These are phyloP conservation scores for Fusarium xylarioides DNA, from an alignment of 2,329 filamentous ascomycete species.

Conservation along the genomic window DNA sequence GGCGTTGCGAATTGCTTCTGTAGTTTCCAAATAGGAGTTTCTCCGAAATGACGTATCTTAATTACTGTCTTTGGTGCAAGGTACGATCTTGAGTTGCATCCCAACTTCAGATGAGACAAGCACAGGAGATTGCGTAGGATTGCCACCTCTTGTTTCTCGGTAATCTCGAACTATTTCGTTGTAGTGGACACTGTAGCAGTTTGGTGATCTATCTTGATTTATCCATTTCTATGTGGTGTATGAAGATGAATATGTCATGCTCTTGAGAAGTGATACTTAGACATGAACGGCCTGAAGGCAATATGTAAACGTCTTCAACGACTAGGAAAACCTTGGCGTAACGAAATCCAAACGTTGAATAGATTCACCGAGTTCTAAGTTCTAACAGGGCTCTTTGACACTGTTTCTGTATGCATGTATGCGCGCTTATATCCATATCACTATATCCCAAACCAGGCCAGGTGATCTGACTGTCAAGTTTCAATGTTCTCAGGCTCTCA, in stretches of 20 bases:
- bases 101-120: background rate
- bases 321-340: background rate
- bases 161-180: background rate
- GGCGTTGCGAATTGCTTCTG: constrained; percentile 20
- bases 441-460: background rate
- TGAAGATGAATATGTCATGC: background rate
- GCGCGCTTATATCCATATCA: background rate
- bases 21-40: constrained; percentile 1
- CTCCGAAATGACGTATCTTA: constrained; percentile 13
- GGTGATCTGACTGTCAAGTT: background rate
- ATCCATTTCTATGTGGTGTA: background rate
- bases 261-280: background rate
- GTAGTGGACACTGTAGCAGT: background rate
- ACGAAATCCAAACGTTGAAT: background rate
- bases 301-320: background rate
- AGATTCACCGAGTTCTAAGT: background rate
- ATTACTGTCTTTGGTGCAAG: background rate
- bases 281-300: background rate
- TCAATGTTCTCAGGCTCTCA: background rate
- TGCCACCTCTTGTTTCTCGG: background rate
- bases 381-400: background rate
- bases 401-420: background rate
- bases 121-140: background rate
- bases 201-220: background rate
- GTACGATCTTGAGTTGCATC: constrained; percentile 7